Base-by-base conservation (phyloP, 768 basidiomycete species). In the Hygrocybe punicea region DNA sequence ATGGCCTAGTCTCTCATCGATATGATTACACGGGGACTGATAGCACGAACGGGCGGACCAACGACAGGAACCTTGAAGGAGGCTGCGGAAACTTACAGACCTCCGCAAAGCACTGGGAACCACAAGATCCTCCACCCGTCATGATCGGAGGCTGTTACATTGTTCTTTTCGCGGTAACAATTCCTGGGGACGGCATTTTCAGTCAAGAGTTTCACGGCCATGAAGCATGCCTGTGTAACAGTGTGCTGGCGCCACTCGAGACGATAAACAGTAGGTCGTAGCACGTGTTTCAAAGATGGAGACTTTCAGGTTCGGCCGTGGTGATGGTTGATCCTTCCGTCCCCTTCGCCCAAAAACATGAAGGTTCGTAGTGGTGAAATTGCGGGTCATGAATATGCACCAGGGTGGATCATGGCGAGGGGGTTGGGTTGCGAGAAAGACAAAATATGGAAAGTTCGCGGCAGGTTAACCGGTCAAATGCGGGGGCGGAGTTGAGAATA, bases 321-420 rank as follows among this genome's bases (percentile, higher is more conserved):
- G 50, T 19, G 35, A 34, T 24, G 19, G 50, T 51, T 51, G 50
- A 51, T 51, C 50, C 50, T 51, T 51, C 50, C 50, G 50, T 51
- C 23, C 50, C 34, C 17, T 29, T n/a, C 14, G 29, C 17, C 50
- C n/a, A 51, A 51, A 29, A 29, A 29, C 29, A 29, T 29, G 29
- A 29, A 4, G 8, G 29, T 29, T 29, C 29, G 29, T 29, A n/a
- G 29, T 29, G 29, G 29, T 29, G 29, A 29, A 29, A 29, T 29
- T 29, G 29, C 8, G 4, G 29, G 29, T 19, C 17, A 21, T 24
- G 45, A 17, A 17, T 36, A 37, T 33, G 29, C 14, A 37, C 50
- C 16, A n/a, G 9, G 48, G 29, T n/a, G 9, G 37, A 39, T 39
- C 9, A 39, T n/a, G n/a, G n/a, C n/a, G n/a, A n/a, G n/a, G n/a